Evolutionary conservation across 2,329 filamentous ascomycete species (phyloP).

Genomic region (Bipolaris gigantea): DNA sequence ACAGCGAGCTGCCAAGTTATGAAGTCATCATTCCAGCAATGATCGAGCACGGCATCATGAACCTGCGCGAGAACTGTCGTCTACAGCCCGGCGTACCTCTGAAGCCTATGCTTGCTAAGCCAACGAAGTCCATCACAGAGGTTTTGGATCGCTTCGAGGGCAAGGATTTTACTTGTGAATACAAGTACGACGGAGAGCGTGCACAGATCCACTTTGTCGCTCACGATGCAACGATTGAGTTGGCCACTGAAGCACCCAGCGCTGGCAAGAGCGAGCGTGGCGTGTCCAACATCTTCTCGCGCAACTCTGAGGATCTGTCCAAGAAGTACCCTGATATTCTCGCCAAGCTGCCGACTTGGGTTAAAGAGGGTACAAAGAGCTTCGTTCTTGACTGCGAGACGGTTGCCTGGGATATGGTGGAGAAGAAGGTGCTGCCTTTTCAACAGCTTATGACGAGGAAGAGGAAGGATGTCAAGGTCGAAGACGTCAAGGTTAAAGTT

Average conservation of each 20-base stretch:
- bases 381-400: slow-evolving; percentile 99
- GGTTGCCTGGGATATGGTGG: slow-evolving; percentile 90
- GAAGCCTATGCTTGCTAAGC: slow-evolving; percentile 98
- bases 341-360: slow-evolving; percentile 82
- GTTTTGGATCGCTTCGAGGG: slow-evolving; percentile 95
- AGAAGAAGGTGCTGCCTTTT: slow-evolving; percentile 96
- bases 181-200: slow-evolving; percentile 97
- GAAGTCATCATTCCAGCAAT: slow-evolving; percentile 92
- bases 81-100: slow-evolving; percentile 90
- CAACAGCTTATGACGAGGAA: slow-evolving; percentile 98
- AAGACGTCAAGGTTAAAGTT: slow-evolving; percentile 95
- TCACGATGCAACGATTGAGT: slow-evolving; percentile 71
- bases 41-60: slow-evolving; percentile 80
- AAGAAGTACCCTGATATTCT: slow-evolving; percentile 98
- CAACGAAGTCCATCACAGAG: slow-evolving; percentile 96
- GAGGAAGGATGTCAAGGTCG: slow-evolving; percentile 92
- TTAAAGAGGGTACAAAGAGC: slow-evolving; percentile 85
- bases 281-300: slow-evolving; percentile 90
- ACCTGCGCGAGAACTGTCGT: slow-evolving; percentile 82
- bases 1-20: slow-evolving; percentile 94
- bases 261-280: slow-evolving; percentile 70
- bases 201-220: slow-evolving; percentile 99
- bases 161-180: slow-evolving; percentile 96
- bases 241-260: slow-evolving; percentile 60
- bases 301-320: slow-evolving; percentile 94